Evolutionary conservation across 257 asterid species (phyloP).

Genomic region (Scutellaria barbata): DNA sequence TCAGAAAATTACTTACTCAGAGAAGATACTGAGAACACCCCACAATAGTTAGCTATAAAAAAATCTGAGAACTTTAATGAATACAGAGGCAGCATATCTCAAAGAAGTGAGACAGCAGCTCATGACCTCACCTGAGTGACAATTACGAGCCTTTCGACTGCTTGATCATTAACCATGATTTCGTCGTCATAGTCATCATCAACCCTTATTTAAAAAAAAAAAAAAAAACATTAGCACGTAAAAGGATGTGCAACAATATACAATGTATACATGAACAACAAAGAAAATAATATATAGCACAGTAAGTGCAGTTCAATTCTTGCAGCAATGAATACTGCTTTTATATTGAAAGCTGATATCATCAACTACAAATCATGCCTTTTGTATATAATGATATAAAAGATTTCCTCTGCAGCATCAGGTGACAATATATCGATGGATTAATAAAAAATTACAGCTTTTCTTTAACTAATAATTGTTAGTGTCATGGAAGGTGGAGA

Average conservation of each 20-base stretch:
- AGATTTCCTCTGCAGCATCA: constrained; percentile 12
- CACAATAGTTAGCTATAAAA: constrained; percentile 5
- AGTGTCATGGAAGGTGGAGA: not conserved
- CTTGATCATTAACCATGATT: constrained; percentile 61
- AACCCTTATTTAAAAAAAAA: constrained; percentile 46
- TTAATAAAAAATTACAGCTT: not conserved
- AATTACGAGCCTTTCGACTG: constrained; percentile 79
- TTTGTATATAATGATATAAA: not conserved
- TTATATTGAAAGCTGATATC: constrained; percentile 23
- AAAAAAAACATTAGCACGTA: not conserved
- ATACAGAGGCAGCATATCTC: constrained; percentile 8
- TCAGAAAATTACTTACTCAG: not conserved
- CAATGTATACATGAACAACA: not conserved
- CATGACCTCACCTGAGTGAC: constrained; percentile 75
- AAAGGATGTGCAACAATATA: not conserved
- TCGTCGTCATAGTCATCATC: constrained; percentile 73
- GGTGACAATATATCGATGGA: not conserved
- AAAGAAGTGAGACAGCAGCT: constrained; percentile 24
- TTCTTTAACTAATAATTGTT: not conserved
- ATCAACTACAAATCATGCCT: not conserved
- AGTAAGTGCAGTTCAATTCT: not conserved
- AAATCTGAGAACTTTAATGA: not conserved
- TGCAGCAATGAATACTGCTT: constrained; percentile 8
- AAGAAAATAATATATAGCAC: not conserved
- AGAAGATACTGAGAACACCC: constrained; percentile 12